Evolutionary conservation across 768 basidiomycete genomes (phyloP).

Genomic region (Udeniomyces megalosporus): DNA sequence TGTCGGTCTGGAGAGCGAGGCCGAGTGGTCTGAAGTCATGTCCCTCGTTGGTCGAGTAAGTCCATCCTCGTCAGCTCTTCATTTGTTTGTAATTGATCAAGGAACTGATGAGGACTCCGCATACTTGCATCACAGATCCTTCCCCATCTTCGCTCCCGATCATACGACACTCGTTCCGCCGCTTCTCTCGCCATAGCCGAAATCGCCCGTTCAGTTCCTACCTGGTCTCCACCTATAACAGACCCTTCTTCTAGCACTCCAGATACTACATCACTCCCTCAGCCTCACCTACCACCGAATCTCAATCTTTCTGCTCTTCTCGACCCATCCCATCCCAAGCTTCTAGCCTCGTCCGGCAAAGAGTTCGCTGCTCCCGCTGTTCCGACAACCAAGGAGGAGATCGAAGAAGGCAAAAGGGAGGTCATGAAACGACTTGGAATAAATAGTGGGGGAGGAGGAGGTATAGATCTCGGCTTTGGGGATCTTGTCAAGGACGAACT

Average conservation of each 20-base stretch:
- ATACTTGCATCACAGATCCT: slow-evolving; percentile 44
- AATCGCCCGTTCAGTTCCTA: slow-evolving; percentile 65
- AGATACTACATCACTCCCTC: slow-evolving; percentile 34
- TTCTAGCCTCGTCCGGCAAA: slow-evolving; percentile 84
- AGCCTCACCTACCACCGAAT: slow-evolving; percentile 29
- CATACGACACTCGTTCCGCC: slow-evolving; percentile 78
- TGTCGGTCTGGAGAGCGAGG: slow-evolving; percentile 20
- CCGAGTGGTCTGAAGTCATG: slow-evolving; percentile 78
- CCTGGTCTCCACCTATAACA: slow-evolving; percentile 48
- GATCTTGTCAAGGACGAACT: slow-evolving; percentile 12
- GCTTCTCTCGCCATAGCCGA: slow-evolving; percentile 76
- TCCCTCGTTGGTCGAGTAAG: slow-evolving; percentile 74
- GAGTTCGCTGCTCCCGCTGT: slow-evolving; percentile 43
- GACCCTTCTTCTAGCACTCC: background rate
- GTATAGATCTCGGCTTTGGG: slow-evolving; percentile 42
- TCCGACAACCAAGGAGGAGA: slow-evolving; percentile 46
- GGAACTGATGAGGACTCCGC: too few relatives aligned
- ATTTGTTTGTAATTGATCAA: background rate
- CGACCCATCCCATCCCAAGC: slow-evolving; percentile 47
- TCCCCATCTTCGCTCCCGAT: slow-evolving; percentile 77
- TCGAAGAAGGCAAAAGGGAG: slow-evolving; percentile 72
- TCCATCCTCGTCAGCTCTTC: slow-evolving; percentile 14
- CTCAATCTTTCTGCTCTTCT: slow-evolving; percentile 55
- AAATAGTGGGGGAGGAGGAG: slow-evolving; percentile 54
- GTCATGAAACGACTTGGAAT: slow-evolving; percentile 76